A percentile compares a stretch with the other conserved stretches of the same genome.
These are phyloP conservation scores for Eucommia ulmoides DNA, from an alignment of 257 asterid species.

Conservation along the genomic window DNA sequence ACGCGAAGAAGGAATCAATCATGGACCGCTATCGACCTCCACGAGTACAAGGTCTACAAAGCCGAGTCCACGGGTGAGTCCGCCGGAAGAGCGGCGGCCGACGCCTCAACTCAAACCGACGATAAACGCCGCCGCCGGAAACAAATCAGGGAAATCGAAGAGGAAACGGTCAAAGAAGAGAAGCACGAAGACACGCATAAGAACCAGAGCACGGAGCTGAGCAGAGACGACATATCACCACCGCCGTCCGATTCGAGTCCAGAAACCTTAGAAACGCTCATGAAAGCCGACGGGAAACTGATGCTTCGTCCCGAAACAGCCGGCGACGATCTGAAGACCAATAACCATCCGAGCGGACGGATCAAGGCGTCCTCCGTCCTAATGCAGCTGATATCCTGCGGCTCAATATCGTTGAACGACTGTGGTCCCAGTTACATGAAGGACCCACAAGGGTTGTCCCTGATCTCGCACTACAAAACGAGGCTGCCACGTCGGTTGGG, in stretches of 20 bases:
- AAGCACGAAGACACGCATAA: constrained; percentile 11
- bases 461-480: constrained; percentile 48
- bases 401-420: constrained; percentile 58
- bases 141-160: constrained; percentile 18
- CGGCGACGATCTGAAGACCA: constrained; percentile 16
- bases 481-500: constrained; percentile 37
- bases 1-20: constrained; percentile 68
- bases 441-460: constrained; percentile 18
- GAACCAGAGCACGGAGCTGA: constrained; percentile 10
- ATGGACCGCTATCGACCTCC: constrained; percentile 59
- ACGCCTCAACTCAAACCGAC: constrained; percentile 71
- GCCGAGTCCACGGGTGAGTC: constrained; percentile 24
- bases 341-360: constrained; percentile 13
- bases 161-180: constrained; percentile 14
- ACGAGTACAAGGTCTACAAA: constrained; percentile 64
- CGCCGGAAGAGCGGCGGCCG: constrained; percentile 27
- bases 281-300: constrained; percentile 50
- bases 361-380: constrained; percentile 45
- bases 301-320: constrained; percentile 15
- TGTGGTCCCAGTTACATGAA: constrained; percentile 40
- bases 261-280: constrained; percentile 56
- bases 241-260: constrained; percentile 87
- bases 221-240: constrained; percentile 51
- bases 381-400: constrained; percentile 71
- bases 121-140: constrained; percentile 48